phyloP scores from a whole-genome alignment of 2,329 filamentous ascomycete species.

The Aspergillus piperis region DNA sequence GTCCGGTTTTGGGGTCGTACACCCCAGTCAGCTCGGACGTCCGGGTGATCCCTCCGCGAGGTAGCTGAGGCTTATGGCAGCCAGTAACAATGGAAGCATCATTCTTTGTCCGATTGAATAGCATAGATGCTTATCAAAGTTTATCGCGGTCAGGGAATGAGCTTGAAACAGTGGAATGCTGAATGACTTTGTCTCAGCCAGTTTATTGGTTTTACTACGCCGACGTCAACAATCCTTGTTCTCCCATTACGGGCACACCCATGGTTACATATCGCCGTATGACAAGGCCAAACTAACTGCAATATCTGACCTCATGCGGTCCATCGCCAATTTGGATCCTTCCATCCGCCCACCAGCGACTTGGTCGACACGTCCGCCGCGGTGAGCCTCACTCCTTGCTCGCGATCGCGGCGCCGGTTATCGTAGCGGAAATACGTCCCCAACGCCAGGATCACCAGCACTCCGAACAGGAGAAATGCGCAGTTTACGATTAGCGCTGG shows the following conservation, averaged over 20 bases:
- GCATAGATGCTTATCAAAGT: neutral
- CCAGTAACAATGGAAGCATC: too few species aligned
- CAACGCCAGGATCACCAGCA: conserved; percentile 10
- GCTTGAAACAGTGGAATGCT: too few species aligned
- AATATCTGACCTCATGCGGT: neutral
- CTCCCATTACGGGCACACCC: neutral
- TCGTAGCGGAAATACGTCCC: conserved; percentile 15
- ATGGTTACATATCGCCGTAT: neutral
- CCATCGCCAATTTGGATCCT: conserved; percentile 18
- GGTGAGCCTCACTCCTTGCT: conserved; percentile 11
- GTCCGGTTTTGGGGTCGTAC: neutral
- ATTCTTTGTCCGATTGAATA: too few species aligned
- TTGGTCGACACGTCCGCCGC: conserved; percentile 13
- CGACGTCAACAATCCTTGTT: too few species aligned
- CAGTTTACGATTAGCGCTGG: conserved; percentile 16
- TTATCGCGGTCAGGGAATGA: neutral
- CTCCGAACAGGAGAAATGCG: conserved; percentile 7
- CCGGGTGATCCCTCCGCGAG: neutral
- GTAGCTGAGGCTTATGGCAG: neutral
- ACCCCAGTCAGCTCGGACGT: neutral
- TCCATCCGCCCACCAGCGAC: conserved; percentile 11
- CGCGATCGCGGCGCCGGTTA: conserved; percentile 10
- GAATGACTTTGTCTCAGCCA: too few species aligned
- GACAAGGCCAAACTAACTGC: neutral
- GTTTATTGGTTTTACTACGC: too few species aligned